Evolutionary conservation across 805 yeast species (phyloP).

Genomic region (Grigorovia yakushimaensis): DNA sequence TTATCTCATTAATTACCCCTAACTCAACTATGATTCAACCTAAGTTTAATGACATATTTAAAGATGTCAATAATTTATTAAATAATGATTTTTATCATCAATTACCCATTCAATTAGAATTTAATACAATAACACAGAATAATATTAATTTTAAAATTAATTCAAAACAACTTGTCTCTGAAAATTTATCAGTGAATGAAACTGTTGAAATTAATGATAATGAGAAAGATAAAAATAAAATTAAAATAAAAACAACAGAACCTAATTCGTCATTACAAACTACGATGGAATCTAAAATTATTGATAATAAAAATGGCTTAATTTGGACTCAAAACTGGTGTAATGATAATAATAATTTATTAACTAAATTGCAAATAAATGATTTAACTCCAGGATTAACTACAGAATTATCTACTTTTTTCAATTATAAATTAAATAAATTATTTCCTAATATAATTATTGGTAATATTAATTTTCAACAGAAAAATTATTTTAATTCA

Average conservation of each 20-base stretch:
- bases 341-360: constrained; percentile 72
- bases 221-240: background rate
- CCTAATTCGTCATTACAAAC: constrained; percentile 77
- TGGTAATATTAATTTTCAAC: constrained; percentile 80
- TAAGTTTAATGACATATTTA: constrained; percentile 88
- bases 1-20: too few species aligned
- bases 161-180: constrained; percentile 50
- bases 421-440: constrained; percentile 31
- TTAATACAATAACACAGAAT: constrained; percentile 90
- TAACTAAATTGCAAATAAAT: constrained; percentile 85
- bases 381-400: constrained; percentile 93
- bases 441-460: constrained; percentile 44
- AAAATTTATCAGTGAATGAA: background rate
- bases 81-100: constrained; percentile 89
- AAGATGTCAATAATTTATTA: constrained; percentile 82
- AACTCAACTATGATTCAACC: constrained; percentile 38
- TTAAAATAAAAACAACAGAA: constrained; percentile 30
- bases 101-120: constrained; percentile 78
- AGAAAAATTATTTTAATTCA: constrained; percentile 77
- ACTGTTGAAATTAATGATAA: background rate
- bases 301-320: constrained; percentile 86
- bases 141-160: constrained; percentile 91
- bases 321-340: constrained; percentile 97
- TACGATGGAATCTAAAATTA: constrained; percentile 80
- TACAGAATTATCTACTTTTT: constrained; percentile 80